Evolutionary conservation across 208 protist species (phyloP), one percentile per base, ranked within the genome.

Genomic region (Leishmania major): DNA sequence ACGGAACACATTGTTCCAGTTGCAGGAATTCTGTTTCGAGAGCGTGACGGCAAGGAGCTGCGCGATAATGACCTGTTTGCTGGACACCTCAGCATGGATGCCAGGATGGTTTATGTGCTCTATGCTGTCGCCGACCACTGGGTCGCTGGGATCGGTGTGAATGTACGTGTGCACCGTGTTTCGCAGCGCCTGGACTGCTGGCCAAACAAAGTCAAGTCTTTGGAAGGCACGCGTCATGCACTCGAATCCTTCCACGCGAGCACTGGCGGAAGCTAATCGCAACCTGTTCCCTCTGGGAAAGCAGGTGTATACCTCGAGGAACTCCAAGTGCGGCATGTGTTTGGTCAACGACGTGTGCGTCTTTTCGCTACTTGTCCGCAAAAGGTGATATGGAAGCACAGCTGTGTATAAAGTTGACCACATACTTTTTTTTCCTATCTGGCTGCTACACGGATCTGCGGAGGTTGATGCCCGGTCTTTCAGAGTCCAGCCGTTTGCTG

Each of bases 121-220:
- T 76, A 94, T 22, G 88, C 93, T 57, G 87, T 78, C 25, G 90
- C 88, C 0, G 91, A 93, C 66, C 79, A 87, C 45, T 79, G 86
- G 45, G 81, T 91, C 55, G 75, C 95, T 57, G 98, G 96, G 13
- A 98, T 99, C 75, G 94, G 94, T 15, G 96, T 99, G 5, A 97
- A 99, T 82, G 95, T 94, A 5, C 98, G 99, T 80, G 96, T 99
- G n/a, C 97, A 99, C 75, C 91, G 97, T 69, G 97, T 99, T 67
- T 78, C 80, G 4, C 94, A 97, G 70, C 87, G 97, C 31, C 94
- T 98, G 28, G 72, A 82, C 22, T 99, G 97, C 98, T 92, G 95
- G 13, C 84, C 89, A 22, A 57, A 84, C 28, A 92, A 89, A 0
- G 94, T 89, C 64, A 92, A 92, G 64, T 90, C 84, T 17, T 94